Conservation (phyloP, 495 filamentous ascomycete genomes). For the Pyrenopolyporus hunteri region DNA sequence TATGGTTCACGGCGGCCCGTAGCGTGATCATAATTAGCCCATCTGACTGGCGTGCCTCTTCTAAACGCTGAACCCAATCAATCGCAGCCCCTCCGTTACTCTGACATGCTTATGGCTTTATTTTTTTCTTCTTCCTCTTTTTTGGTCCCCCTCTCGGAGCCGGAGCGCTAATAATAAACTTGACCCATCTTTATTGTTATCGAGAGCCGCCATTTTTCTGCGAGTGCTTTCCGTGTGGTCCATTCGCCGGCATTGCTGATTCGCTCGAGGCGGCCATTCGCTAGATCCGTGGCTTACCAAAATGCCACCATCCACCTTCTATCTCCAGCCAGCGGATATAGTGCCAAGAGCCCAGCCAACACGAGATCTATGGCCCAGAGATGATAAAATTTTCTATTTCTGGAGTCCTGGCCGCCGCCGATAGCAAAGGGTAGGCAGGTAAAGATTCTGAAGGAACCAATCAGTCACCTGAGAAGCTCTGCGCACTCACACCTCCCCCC, state of each 20-base stretch:
- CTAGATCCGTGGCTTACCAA: slow-evolving; percentile 6
- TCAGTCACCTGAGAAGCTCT: slow-evolving; percentile 28
- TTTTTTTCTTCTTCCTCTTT: not conserved
- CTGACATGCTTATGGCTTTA: slow-evolving; percentile 20
- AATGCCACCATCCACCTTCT: slow-evolving; percentile 16
- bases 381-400: slow-evolving; percentile 33
- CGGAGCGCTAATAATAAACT: slow-evolving; percentile 33
- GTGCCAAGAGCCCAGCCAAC: slow-evolving; percentile 30
- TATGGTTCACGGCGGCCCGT: slow-evolving; percentile 17
- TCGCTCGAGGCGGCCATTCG: slow-evolving; percentile 20
- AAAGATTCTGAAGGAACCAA: slow-evolving; percentile 34
- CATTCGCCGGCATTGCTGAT: slow-evolving; percentile 22
- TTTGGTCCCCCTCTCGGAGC: slow-evolving; percentile 1
- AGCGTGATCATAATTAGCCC: slow-evolving; percentile 7
- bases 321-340: slow-evolving; percentile 27
- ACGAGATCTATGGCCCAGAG: slow-evolving; percentile 36
- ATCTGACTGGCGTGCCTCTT: slow-evolving; percentile 18
- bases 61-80: slow-evolving; percentile 26
- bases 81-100: slow-evolving; percentile 10
- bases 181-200: not conserved
- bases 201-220: slow-evolving; percentile 31
- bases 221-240: slow-evolving; percentile 10
- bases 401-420: slow-evolving; percentile 28
- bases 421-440: slow-evolving; percentile 19
- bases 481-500: slow-evolving; percentile 21